Conservation (phyloP, 192 early-diverging fungal species). For the Entomortierella parvispora region DNA sequence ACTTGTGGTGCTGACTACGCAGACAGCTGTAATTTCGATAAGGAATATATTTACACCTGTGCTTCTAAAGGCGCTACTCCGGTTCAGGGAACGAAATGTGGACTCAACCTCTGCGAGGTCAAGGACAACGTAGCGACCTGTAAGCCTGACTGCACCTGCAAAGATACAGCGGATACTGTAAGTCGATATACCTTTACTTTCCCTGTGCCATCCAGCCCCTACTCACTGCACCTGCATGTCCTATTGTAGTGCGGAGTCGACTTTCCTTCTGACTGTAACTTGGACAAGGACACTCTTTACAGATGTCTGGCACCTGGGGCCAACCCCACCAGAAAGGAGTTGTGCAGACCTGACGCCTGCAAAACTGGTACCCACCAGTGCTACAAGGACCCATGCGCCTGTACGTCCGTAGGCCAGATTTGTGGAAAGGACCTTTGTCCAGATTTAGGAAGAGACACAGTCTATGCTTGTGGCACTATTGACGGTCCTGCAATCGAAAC, state of each 20-base stretch:
- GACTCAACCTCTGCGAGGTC: background rate
- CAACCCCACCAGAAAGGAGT: background rate
- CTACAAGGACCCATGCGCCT: constrained; percentile 7
- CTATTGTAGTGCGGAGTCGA: constrained; percentile 14
- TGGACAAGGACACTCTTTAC: constrained; percentile 12
- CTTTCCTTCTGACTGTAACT: background rate
- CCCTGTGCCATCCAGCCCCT: background rate
- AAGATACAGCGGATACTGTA: constrained; percentile 8
- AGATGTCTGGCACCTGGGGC: background rate
- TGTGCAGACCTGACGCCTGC: background rate
- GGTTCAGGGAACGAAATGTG: background rate
- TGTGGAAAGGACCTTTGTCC: constrained; percentile 22
- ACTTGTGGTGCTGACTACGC: constrained; percentile 15
- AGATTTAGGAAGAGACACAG: background rate
- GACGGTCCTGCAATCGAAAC: background rate
- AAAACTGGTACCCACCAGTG: constrained; percentile 12
- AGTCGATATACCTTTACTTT: background rate
- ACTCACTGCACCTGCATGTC: too few relatives aligned
- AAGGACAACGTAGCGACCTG: background rate
- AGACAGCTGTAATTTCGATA: background rate
- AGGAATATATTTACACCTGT: constrained; percentile 2
- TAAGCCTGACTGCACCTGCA: constrained; percentile 19
- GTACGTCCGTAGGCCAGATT: constrained; percentile 3
- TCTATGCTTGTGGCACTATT: constrained; percentile 7
- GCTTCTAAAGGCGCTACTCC: background rate